Base-by-base conservation (phyloP, 768 basidiomycete genomes). In the Phaeotremella skinneri region DNA sequence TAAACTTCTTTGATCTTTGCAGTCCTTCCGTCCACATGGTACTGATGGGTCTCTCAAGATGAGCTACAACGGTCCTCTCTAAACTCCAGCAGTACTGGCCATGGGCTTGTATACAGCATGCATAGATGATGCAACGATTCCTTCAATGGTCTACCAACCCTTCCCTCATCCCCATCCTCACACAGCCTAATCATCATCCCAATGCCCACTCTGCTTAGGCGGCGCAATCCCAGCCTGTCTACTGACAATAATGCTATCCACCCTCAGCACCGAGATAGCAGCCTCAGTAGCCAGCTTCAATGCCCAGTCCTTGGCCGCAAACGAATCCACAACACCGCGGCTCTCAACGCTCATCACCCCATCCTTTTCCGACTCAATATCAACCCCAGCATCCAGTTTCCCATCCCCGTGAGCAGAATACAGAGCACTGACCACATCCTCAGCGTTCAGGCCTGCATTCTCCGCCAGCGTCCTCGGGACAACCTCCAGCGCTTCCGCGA, bases 161-260 rank as follows among this genome's bases (percentile, higher is more conserved):
- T 29, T 9, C 29, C 26, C 45, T 48, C 45, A 25, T 9, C 14
- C 29, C 21, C 20, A 50, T 23, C 30, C 13, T 20, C 23, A 7
- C 7, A 11, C 21, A 31, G 17, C 37, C 66, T 72, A 73, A 39
- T 74, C 70, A 16, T 74, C 72, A 53, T 74, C 72, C 72, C 72
- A 74, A 54, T 74, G 67, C 42, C 72, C 72, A 51, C 58, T 59
- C 60, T 74, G 72, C 56, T 74, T 74, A 23, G 76, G 76, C 41
- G 76, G 74, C 23, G 72, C 70, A 20, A 77, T 69, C 42, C 76
- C 76, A 26, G 76, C 74, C 58, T 75, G 73, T 59, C 90, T 91
- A 79, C 88, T 90, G 85, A 93, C 91, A 80, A 97, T 96, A 75
- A 98, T 97, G 72, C 89, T 91, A 79, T 99, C 96, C 5, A 99